A percentile compares a stretch with the other conserved stretches of the same genome.
Evolutionary conservation across 345 rosid species (phyloP).

Genomic region (Hibiscus trionum): DNA sequence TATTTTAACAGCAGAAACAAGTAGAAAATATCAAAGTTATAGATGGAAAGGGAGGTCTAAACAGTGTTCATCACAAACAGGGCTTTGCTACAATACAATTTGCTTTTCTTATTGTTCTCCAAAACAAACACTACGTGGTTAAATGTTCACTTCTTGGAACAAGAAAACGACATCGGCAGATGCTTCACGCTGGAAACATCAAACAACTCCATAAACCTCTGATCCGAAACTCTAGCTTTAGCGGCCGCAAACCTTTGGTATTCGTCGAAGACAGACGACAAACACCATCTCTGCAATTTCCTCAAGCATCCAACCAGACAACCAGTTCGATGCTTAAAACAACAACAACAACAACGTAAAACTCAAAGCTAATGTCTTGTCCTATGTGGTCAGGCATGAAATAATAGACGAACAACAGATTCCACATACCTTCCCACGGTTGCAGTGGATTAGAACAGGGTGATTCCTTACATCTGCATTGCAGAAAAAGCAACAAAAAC

Average conservation of each 20-base stretch:
- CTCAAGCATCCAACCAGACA: conserved; percentile 92
- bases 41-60: no score
- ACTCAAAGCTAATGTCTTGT: neutral
- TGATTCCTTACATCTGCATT: conserved; percentile 76
- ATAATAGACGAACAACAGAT: neutral
- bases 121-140: neutral
- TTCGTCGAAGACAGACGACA: conserved; percentile 78
- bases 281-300: conserved; percentile 83
- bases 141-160: conserved; percentile 36
- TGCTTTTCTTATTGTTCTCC: no score
- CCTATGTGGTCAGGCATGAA: neutral
- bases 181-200: conserved; percentile 67
- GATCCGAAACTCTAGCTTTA: conserved; percentile 87
- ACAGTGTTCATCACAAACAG: neutral
- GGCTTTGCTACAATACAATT: neutral
- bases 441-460: conserved; percentile 86
- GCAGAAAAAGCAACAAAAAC: neutral
- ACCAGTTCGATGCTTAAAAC: conserved; percentile 86
- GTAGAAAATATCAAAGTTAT: neutral
- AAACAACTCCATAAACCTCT: conserved; percentile 87
- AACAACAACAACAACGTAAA: neutral
- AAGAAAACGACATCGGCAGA: conserved; percentile 62
- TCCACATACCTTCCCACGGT: conserved; percentile 77
- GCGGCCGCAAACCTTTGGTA: conserved; percentile 87
- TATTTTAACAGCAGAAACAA: neutral